A percentile compares a stretch with the other conserved stretches of the same genome.
phyloP scores from a whole-genome alignment of 805 yeast genomes.

The Candida boidinii region DNA sequence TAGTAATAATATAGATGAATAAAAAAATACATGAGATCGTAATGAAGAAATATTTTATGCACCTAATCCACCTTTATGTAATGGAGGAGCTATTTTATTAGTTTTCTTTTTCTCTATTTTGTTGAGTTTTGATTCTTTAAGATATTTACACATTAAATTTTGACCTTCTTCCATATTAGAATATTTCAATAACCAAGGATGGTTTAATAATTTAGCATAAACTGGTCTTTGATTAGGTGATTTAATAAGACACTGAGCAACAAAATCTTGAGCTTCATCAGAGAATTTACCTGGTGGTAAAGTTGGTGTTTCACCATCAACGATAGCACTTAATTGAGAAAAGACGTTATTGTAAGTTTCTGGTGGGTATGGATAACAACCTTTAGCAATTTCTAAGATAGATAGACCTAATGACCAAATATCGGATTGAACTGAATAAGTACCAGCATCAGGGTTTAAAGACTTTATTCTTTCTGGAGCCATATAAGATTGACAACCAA shows the following conservation, averaged over 20 bases:
- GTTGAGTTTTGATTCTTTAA: constrained; percentile 21
- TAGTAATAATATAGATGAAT: too few relatives aligned
- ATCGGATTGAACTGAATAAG: constrained; percentile 90
- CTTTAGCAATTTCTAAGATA: constrained; percentile 80
- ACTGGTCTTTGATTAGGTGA: constrained; percentile 75
- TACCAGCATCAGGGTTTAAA: constrained; percentile 60
- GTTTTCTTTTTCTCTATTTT: constrained; percentile 10
- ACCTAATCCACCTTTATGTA: constrained; percentile 13
- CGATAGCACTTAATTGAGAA: constrained; percentile 90
- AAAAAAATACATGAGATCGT: too few relatives aligned
- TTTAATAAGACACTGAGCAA: constrained; percentile 67
- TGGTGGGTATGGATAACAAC: constrained; percentile 93
- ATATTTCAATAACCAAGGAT: constrained; percentile 72
- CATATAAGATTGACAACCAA: constrained; percentile 98
- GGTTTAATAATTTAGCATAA: constrained; percentile 64
- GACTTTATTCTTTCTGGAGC: constrained; percentile 94
- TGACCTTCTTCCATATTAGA: constrained; percentile 29
- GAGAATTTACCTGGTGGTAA: constrained; percentile 58
- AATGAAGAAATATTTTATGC: too few relatives aligned
- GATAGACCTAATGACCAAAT: constrained; percentile 92
- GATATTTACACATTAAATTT: constrained; percentile 20
- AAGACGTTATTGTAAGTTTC: constrained; percentile 87
- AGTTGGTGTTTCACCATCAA: constrained; percentile 89
- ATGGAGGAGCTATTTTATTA: constrained; percentile 12
- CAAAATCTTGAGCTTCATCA: constrained; percentile 75